These are phyloP conservation scores for Hypomyces rosellus DNA, from an alignment of 2,329 filamentous ascomycete species.

Conservation along the genomic window DNA sequence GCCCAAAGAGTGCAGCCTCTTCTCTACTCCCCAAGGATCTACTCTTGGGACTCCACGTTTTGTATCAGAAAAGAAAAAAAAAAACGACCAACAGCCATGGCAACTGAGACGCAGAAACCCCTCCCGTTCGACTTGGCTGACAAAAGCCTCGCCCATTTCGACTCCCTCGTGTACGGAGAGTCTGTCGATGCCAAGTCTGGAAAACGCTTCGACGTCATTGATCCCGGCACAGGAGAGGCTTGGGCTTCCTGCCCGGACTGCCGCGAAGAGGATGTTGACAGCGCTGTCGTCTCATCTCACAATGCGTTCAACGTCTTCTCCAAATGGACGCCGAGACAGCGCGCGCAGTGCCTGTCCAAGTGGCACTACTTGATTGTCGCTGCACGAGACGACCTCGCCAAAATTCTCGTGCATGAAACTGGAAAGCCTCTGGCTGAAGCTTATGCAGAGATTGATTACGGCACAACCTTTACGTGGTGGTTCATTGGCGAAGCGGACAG, in stretches of 20 bases:
- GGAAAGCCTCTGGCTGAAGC: conserved; percentile 52
- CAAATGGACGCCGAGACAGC: conserved; percentile 29
- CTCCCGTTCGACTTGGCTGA: conserved; percentile 40
- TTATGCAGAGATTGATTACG: conserved; percentile 50
- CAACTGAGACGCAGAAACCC: too few relatives aligned
- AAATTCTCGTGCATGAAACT: conserved; percentile 41
- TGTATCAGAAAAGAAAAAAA: too few relatives aligned
- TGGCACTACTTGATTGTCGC: conserved; percentile 32
- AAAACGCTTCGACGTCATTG: conserved; percentile 45
- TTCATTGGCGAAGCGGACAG: conserved; percentile 46
- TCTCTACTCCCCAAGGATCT: too few relatives aligned
- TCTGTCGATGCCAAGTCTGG: conserved; percentile 40
- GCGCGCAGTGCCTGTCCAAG: conserved; percentile 28
- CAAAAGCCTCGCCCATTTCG: conserved; percentile 39
- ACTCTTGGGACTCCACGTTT: too few relatives aligned
- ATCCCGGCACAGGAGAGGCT: conserved; percentile 43
- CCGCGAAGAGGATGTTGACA: conserved; percentile 32
- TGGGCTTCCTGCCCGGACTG: conserved; percentile 48
- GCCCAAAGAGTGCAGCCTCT: too few relatives aligned
- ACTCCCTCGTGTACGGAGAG: conserved; percentile 44
- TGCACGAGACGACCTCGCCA: conserved; percentile 33
- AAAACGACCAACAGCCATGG: too few relatives aligned
- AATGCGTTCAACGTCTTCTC: conserved; percentile 32
- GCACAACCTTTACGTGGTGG: conserved; percentile 48
- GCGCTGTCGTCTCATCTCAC: conserved; percentile 30